Evolutionary conservation across 106 monocot genomes (phyloP).

Genomic region (Allium fistulosum): DNA sequence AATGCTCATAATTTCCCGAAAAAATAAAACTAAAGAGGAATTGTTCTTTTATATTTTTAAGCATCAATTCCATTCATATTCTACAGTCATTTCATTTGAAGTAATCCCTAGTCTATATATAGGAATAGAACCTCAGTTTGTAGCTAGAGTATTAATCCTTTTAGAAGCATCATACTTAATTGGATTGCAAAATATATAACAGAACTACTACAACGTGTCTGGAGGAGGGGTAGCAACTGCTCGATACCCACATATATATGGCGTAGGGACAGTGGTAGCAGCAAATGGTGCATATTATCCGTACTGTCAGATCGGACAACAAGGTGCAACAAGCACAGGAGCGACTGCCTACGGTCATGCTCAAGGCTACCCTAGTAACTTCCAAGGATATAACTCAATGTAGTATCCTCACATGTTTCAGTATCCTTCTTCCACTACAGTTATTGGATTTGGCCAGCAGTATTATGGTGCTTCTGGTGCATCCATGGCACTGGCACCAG

Average conservation of each 20-base stretch:
- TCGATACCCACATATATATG: constrained; percentile 24
- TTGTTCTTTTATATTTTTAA: too few species aligned
- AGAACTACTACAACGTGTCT: constrained; percentile 22
- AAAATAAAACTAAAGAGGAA: too few species aligned
- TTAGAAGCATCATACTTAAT: background rate
- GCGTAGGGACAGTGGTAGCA: constrained; percentile 14
- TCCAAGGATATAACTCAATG: background rate
- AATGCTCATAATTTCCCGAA: too few species aligned
- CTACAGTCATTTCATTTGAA: too few species aligned
- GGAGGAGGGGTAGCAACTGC: constrained; percentile 10
- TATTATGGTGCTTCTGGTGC: constrained; percentile 29
- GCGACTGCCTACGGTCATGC: constrained; percentile 21
- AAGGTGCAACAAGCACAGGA: constrained; percentile 3
- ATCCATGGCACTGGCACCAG: constrained; percentile 47
- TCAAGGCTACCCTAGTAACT: constrained; percentile 22
- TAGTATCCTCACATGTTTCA: constrained; percentile 60
- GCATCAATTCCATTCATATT: too few species aligned
- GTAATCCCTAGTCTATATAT: too few species aligned
- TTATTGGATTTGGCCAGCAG: constrained; percentile 45
- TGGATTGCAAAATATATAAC: background rate
- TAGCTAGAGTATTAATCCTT: too few species aligned
- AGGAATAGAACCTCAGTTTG: too few species aligned
- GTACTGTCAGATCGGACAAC: constrained; percentile 31
- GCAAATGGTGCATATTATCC: constrained; percentile 33
- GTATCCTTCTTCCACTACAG: constrained; percentile 38